Evolutionary conservation across 345 rosid genomes (phyloP).

Genomic region (Lagerstroemia speciosa): DNA sequence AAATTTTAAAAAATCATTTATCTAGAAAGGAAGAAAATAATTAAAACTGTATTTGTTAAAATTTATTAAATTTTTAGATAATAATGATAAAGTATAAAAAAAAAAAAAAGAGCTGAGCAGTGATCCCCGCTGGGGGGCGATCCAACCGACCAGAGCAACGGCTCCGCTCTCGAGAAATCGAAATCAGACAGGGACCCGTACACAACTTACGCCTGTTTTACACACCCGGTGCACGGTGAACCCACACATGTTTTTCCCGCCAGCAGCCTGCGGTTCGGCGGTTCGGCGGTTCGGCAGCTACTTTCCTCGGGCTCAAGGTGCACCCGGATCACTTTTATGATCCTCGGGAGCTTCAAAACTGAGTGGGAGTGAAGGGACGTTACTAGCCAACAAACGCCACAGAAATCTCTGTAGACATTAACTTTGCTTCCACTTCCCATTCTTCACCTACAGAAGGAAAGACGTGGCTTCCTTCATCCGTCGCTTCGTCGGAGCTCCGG

Average conservation of each 20-base stretch:
- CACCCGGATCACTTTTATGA: background rate
- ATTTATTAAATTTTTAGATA: too few species aligned
- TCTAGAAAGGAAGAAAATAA: too few species aligned
- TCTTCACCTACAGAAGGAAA: background rate
- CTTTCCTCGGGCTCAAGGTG: background rate
- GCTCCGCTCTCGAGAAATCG: background rate
- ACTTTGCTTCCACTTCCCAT: conserved; percentile 11
- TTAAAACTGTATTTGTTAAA: too few species aligned
- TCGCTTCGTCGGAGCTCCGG: background rate
- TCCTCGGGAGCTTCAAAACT: too few species aligned
- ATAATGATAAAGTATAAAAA: too few species aligned
- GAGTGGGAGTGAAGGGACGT: background rate
- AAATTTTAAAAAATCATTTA: too few species aligned
- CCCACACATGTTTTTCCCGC: background rate
- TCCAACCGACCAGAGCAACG: background rate
- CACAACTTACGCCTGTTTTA: background rate
- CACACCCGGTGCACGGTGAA: background rate
- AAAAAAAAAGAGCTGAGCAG: background rate
- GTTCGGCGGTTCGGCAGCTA: background rate
- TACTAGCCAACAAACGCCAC: background rate
- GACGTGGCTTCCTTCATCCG: background rate
- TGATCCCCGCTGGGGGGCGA: background rate
- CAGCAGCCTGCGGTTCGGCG: background rate
- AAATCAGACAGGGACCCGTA: background rate
- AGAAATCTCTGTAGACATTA: background rate